These are phyloP conservation scores for Pigoraptor vietnamica DNA, from an alignment of 78 protist genomes.

Conservation along the genomic window DNA sequence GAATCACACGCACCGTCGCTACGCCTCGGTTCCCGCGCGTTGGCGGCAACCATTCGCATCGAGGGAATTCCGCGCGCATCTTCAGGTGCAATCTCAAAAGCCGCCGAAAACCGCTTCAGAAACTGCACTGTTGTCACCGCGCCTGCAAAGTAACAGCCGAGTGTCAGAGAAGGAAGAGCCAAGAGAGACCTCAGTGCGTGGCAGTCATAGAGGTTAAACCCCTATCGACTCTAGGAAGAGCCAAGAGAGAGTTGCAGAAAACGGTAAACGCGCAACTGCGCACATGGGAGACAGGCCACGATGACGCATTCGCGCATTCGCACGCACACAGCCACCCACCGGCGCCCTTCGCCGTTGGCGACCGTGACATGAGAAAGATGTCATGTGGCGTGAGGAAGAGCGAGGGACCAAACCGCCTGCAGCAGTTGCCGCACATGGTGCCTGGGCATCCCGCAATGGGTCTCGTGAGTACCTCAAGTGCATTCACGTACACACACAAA, in stretches of 20 bases:
- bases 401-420: neutral
- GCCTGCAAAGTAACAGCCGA: neutral
- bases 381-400: neutral
- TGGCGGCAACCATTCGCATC: neutral
- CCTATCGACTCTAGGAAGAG: too few relatives aligned
- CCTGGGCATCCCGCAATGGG: neutral
- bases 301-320: too few relatives aligned
- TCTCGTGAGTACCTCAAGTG: too few relatives aligned
- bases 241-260: too few relatives aligned
- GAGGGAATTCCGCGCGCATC: neutral
- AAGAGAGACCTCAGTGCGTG: too few relatives aligned
- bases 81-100: neutral
- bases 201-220: too few relatives aligned
- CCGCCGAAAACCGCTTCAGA: neutral
- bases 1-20: neutral
- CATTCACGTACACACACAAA: neutral
- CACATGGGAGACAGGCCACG: too few relatives aligned
- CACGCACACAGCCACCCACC: too few relatives aligned
- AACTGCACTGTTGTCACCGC: neutral
- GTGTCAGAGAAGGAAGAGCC: too few relatives aligned
- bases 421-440: neutral
- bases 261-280: too few relatives aligned
- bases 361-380: neutral
- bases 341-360: neutral
- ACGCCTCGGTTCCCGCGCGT: neutral